A percentile compares a stretch with the other conserved stretches of the same genome.
Conservation (phyloP, 192 early-diverging fungal species). For the Rhizophlyctis rosea region DNA sequence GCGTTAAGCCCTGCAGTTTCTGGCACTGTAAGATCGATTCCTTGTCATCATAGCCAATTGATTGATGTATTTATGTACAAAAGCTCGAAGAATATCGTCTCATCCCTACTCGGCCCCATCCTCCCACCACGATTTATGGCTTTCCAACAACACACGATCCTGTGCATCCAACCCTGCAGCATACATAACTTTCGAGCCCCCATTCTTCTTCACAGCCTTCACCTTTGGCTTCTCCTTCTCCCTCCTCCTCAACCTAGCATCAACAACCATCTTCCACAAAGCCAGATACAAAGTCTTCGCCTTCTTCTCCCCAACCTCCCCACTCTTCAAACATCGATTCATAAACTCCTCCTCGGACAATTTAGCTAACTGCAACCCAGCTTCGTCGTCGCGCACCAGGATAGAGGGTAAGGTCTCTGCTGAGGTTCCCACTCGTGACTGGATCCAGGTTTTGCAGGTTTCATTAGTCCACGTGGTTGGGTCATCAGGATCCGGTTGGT, state of each 20-base stretch:
- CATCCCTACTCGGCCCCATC: too few species aligned
- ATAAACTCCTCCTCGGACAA: constrained; percentile 43
- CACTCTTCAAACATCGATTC: constrained; percentile 31
- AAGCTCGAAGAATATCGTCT: too few species aligned
- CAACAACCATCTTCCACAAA: constrained; percentile 38
- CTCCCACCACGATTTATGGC: too few species aligned
- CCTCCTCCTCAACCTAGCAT: constrained; percentile 24
- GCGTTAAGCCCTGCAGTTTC: too few species aligned
- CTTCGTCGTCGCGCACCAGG: constrained; percentile 41
- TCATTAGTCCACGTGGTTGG: constrained; percentile 42
- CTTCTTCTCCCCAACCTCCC: constrained; percentile 25
- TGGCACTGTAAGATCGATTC: too few species aligned
- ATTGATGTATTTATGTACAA: too few species aligned
- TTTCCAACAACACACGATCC: too few species aligned
- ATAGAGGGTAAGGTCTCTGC: constrained; percentile 13
- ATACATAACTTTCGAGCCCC: too few species aligned
- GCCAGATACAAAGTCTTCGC: constrained; percentile 44
- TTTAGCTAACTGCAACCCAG: constrained; percentile 39
- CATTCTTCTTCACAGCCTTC: too few species aligned
- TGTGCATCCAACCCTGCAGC: too few species aligned
- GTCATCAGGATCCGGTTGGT: constrained; percentile 27
- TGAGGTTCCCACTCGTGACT: constrained; percentile 17
- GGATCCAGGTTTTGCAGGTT: constrained; percentile 35
- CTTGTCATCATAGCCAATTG: too few species aligned
- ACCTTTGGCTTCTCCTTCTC: too few species aligned